Percentiles rank a stretch among this genome's conserved stretches.
phyloP scores from a whole-genome alignment of 2,329 filamentous ascomycete genomes.

The Emergomyces africanus region DNA sequence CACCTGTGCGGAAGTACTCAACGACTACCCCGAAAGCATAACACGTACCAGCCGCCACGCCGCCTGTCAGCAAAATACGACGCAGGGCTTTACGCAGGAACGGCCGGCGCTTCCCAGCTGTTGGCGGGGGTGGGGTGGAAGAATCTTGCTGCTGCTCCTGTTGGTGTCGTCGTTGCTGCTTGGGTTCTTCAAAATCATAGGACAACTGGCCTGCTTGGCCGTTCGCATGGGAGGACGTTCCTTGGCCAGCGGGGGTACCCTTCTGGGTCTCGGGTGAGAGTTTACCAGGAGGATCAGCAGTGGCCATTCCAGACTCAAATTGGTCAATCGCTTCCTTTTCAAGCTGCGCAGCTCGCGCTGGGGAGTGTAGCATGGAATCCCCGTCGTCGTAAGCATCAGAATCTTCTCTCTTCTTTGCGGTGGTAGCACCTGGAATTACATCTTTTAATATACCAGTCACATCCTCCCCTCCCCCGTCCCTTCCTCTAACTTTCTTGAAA shows the following conservation, averaged over 20 bases:
- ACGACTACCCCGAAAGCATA: slow-evolving; percentile 29
- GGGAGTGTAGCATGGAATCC: slow-evolving; percentile 4
- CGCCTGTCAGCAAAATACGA: slow-evolving; percentile 24
- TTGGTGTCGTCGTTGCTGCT: background rate
- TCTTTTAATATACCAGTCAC: background rate
- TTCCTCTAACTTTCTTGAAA: slow-evolving; percentile 17
- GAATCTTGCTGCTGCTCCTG: slow-evolving; percentile 10
- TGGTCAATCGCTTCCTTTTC: slow-evolving; percentile 7
- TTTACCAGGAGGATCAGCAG: background rate
- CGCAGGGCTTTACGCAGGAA: slow-evolving; percentile 15
- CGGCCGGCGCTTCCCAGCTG: slow-evolving; percentile 7
- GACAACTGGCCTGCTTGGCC: slow-evolving; percentile 1
- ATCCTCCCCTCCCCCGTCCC: background rate
- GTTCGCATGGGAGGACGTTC: slow-evolving; percentile 5
- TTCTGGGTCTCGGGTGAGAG: slow-evolving; percentile 9
- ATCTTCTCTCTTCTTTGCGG: background rate
- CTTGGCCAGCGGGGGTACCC: slow-evolving; percentile 2
- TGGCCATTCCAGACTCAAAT: background rate
- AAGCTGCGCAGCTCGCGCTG: slow-evolving; percentile 1
- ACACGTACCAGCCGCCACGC: slow-evolving; percentile 24
- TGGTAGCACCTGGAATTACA: background rate
- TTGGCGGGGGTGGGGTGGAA: background rate
- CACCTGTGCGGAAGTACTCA: slow-evolving; percentile 32
- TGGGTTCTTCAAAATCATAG: slow-evolving; percentile 2
- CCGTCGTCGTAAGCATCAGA: background rate